A percentile compares a stretch with the other conserved stretches of the same genome.
Evolutionary conservation across 2,329 filamentous ascomycete genomes (phyloP).

Genomic region (Rhynchosporium secalis): DNA sequence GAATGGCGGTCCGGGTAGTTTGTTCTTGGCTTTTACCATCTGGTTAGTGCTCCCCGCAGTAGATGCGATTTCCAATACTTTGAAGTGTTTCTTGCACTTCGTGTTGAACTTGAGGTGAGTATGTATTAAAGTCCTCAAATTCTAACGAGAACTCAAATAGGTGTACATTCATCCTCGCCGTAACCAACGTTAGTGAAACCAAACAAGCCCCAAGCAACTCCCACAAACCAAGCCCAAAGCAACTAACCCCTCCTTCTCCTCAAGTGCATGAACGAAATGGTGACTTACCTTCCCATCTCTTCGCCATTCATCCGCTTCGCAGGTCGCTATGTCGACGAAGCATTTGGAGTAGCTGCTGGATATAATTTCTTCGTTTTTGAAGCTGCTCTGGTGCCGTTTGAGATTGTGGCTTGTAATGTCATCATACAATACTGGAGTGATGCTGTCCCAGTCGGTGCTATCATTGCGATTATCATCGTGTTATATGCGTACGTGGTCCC

Average conservation of each 20-base stretch:
- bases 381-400: slow-evolving; percentile 49
- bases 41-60: slow-evolving; percentile 44
- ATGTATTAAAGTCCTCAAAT: background rate
- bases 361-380: slow-evolving; percentile 76
- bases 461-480: slow-evolving; percentile 57
- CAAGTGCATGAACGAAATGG: slow-evolving; percentile 66
- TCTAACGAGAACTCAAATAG: slow-evolving; percentile 28
- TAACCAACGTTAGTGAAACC: slow-evolving; percentile 52
- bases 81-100: background rate
- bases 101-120: background rate
- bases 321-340: slow-evolving; percentile 72
- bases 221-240: slow-evolving; percentile 23
- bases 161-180: slow-evolving; percentile 59
- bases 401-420: slow-evolving; percentile 45
- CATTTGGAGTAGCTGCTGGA: slow-evolving; percentile 70
- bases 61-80: slow-evolving; percentile 25
- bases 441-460: slow-evolving; percentile 43
- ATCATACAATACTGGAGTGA: slow-evolving; percentile 54
- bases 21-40: slow-evolving; percentile 59
- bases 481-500: slow-evolving; percentile 28
- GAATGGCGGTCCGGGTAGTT: slow-evolving; percentile 57
- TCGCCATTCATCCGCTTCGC: slow-evolving; percentile 79
- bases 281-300: slow-evolving; percentile 73
- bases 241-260: background rate
- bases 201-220: slow-evolving; percentile 41